Evolutionary conservation across 1,284 basidiomycete genomes (phyloP).

Genomic region (Chiua sp.): DNA sequence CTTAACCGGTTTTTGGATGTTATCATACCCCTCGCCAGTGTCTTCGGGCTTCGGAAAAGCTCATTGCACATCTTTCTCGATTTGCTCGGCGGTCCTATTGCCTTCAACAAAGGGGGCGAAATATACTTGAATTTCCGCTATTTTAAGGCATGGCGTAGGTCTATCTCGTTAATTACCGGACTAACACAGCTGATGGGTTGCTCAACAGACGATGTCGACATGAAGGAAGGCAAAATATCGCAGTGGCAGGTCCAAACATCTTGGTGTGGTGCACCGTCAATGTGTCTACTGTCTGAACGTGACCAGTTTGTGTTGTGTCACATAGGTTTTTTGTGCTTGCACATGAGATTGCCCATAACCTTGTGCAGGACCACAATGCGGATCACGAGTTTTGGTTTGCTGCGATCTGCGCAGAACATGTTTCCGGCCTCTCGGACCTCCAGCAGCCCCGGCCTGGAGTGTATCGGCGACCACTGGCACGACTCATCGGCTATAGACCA

Average conservation of each 20-base stretch:
- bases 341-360: conserved; percentile 89
- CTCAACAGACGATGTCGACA: conserved; percentile 42
- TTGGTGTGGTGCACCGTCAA: conserved; percentile 53
- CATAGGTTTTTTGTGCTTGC: conserved; percentile 86
- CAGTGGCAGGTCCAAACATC: conserved; percentile 69
- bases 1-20: background rate
- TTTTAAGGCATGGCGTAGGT: too few relatives aligned
- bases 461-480: too few relatives aligned
- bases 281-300: background rate
- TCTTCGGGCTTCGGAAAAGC: background rate
- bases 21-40: background rate
- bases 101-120: background rate
- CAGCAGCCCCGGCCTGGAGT: background rate
- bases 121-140: background rate
- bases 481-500: too few relatives aligned
- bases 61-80: background rate
- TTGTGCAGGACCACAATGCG: conserved; percentile 75
- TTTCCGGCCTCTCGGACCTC: conserved; percentile 21
- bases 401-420: conserved; percentile 76
- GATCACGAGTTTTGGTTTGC: conserved; percentile 95
- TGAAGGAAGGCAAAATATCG: conserved; percentile 53
- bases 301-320: background rate
- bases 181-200: too few relatives aligned
- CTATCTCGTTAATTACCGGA: too few relatives aligned
- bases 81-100: background rate